Percentiles rank a stretch among this genome's conserved stretches.
Evolutionary conservation across 768 basidiomycete genomes (phyloP).

Genomic region (Lactarius psammicola): DNA sequence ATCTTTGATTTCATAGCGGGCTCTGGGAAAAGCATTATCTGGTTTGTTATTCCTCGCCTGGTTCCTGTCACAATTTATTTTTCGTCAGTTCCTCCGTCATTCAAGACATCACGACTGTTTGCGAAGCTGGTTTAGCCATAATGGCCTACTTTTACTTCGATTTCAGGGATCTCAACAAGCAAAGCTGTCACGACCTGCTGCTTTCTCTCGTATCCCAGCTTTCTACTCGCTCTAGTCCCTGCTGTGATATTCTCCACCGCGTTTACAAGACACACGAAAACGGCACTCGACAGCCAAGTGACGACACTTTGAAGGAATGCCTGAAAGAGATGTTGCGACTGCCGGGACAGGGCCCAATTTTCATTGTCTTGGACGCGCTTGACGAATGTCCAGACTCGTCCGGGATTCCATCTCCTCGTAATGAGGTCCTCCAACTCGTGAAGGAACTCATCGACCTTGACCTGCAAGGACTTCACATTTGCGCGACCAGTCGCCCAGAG

Average conservation of each 20-base stretch:
- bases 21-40: not conserved
- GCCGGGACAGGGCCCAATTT: not conserved
- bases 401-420: not conserved
- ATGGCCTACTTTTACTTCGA: not conserved
- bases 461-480: not conserved
- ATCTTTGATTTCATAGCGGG: not conserved
- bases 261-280: not conserved
- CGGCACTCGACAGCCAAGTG: not conserved
- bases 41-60: not conserved
- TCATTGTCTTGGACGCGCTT: not conserved
- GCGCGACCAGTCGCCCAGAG: not conserved
- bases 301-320: not conserved
- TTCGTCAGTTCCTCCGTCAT: not conserved
- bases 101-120: not conserved
- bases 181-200: not conserved
- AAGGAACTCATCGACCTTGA: not conserved
- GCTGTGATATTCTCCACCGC: not conserved
- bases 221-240: not conserved
- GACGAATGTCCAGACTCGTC: not conserved
- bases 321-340: not conserved
- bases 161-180: conserved; percentile 1
- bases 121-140: not conserved
- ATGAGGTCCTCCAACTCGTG: not conserved
- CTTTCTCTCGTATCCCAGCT: not conserved
- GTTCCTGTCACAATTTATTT: not conserved